A percentile compares a stretch with the other conserved stretches of the same genome.
These are phyloP conservation scores for Aspergillus cristatus DNA, from an alignment of 495 filamentous ascomycete genomes.

Conservation along the genomic window DNA sequence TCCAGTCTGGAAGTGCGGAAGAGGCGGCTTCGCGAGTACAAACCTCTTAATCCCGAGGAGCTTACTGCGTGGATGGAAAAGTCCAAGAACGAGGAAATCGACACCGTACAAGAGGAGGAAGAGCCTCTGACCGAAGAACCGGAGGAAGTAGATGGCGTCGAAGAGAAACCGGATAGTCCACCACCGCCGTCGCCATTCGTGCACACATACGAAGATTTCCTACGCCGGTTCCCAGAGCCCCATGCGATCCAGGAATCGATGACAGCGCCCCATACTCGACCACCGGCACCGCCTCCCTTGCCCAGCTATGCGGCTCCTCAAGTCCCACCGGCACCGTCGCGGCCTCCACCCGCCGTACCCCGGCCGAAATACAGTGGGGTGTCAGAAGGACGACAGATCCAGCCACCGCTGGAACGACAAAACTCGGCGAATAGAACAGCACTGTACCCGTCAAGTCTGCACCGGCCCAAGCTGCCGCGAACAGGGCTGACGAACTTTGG, in stretches of 20 bases:
- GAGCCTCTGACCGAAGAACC: conserved; percentile 22
- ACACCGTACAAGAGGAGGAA: conserved; percentile 30
- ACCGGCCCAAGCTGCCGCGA: conserved; percentile 44
- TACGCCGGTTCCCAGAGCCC: conserved; percentile 73
- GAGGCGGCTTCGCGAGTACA: conserved; percentile 47
- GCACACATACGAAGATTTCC: conserved; percentile 62
- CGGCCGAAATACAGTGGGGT: conserved; percentile 84
- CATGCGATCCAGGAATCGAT: conserved; percentile 68
- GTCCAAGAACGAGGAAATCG: conserved; percentile 46
- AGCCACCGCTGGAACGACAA: conserved; percentile 40
- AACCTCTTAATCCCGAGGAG: conserved; percentile 52
- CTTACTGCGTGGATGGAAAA: conserved; percentile 51
- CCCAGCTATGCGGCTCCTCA: conserved; percentile 30
- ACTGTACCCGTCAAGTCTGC: conserved; percentile 35
- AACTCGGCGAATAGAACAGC: conserved; percentile 37
- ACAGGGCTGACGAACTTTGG: conserved; percentile 77
- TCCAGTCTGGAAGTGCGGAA: conserved; percentile 46
- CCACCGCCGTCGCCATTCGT: conserved; percentile 34
- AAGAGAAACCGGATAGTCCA: conserved; percentile 7
- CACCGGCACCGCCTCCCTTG: conserved; percentile 8
- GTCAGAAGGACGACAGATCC: conserved; percentile 53
- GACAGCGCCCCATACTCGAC: conserved; percentile 32
- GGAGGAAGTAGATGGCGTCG: conserved; percentile 21
- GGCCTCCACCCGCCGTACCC: conserved; percentile 79
- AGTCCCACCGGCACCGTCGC: conserved; percentile 35